phyloP scores from a whole-genome alignment of 1,139 yeast genomes.

The Sugiyamaella neomexicana region DNA sequence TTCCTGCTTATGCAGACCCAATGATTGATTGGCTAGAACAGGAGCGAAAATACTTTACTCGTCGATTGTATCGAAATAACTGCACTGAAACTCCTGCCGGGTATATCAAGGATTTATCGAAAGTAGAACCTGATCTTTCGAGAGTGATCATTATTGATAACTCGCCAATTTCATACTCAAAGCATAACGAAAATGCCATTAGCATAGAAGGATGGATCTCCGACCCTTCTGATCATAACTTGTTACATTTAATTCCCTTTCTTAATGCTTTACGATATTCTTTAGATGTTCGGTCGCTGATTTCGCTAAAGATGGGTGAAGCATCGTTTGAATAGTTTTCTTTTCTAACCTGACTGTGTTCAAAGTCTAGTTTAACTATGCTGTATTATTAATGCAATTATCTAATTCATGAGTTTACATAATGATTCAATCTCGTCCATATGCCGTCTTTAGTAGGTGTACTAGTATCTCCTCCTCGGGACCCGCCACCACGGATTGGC shows the following conservation, averaged over 20 bases:
- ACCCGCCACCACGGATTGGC: slow-evolving; percentile 61
- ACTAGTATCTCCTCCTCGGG: slow-evolving; percentile 20
- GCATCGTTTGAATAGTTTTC: slow-evolving; percentile 48
- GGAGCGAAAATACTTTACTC: slow-evolving; percentile 52
- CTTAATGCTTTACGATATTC: slow-evolving; percentile 75
- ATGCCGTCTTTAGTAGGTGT: slow-evolving; percentile 15
- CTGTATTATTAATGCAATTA: slow-evolving; percentile 7
- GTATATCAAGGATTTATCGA: slow-evolving; percentile 78
- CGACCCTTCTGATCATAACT: slow-evolving; percentile 84
- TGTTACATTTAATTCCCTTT: slow-evolving; percentile 77
- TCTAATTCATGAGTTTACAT: slow-evolving; percentile 19
- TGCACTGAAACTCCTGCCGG: slow-evolving; percentile 72
- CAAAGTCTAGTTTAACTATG: slow-evolving; percentile 1
- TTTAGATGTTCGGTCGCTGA: slow-evolving; percentile 80
- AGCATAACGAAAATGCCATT: slow-evolving; percentile 84
- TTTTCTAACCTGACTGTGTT: not conserved
- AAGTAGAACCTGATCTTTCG: slow-evolving; percentile 56
- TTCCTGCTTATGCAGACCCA: slow-evolving; percentile 95
- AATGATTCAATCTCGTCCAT: slow-evolving; percentile 24
- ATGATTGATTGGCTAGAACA: slow-evolving; percentile 85
- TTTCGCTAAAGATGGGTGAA: slow-evolving; percentile 79
- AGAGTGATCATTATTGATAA: slow-evolving; percentile 83
- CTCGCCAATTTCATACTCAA: slow-evolving; percentile 84
- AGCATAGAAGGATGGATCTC: slow-evolving; percentile 97
- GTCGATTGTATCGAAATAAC: slow-evolving; percentile 73